phyloP scores from a whole-genome alignment of 805 yeast genomes.

The Metschnikowia santaceciliae region DNA sequence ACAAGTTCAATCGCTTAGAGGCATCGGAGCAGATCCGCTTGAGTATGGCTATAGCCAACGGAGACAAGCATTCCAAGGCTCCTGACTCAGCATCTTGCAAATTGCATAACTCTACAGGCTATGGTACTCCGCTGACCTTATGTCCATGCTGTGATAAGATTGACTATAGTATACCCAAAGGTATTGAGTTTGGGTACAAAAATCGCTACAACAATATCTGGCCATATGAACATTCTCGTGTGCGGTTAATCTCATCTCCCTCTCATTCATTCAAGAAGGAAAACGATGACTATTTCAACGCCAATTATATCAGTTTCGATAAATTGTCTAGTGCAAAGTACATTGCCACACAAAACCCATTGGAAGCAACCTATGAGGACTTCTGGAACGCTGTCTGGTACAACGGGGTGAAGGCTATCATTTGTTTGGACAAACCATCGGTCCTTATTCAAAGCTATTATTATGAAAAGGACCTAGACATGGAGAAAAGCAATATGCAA shows the following conservation, averaged over 20 bases:
- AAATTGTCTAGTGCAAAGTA: constrained; percentile 26
- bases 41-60: constrained; percentile 27
- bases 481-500: constrained; percentile 14
- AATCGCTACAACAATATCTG: constrained; percentile 87
- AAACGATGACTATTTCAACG: constrained; percentile 43
- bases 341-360: constrained; percentile 46
- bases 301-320: constrained; percentile 36
- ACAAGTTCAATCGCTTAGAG: constrained; percentile 37
- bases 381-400: constrained; percentile 40
- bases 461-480: constrained; percentile 18
- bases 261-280: constrained; percentile 13
- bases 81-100: constrained; percentile 9
- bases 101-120: constrained; percentile 16
- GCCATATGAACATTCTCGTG: constrained; percentile 84
- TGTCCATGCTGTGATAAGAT: constrained; percentile 42
- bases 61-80: constrained; percentile 1
- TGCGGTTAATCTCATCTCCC: constrained; percentile 42
- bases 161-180: constrained; percentile 43
- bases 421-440: constrained; percentile 33
- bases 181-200: constrained; percentile 76
- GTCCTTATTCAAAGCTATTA: constrained; percentile 15
- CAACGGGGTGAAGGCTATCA: constrained; percentile 32
- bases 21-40: constrained; percentile 35
- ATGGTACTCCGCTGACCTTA: constrained; percentile 38
- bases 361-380: constrained; percentile 38